Evolutionary conservation across 108 stramenopile genomes (phyloP).

Genomic region (Thalassiosira profunda): DNA sequence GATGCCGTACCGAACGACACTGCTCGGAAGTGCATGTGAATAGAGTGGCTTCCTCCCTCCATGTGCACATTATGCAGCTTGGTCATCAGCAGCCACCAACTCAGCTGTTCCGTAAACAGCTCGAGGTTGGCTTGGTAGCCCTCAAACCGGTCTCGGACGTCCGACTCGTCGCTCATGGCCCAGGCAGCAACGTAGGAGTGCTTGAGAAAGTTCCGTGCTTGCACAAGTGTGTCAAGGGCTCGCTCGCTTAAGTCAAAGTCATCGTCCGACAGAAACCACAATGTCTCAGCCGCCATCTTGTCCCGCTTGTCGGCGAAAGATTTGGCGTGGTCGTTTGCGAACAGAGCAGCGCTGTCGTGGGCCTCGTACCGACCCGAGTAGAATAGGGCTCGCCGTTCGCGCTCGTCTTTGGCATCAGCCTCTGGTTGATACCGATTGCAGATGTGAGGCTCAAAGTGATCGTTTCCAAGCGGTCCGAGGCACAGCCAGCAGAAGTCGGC

Average conservation of each 20-base stretch:
- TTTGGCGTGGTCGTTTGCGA: conserved; percentile 51
- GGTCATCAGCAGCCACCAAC: too few species aligned
- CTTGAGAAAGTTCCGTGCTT: conserved; percentile 69
- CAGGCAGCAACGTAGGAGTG: conserved; percentile 47
- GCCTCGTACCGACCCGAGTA: conserved; percentile 74
- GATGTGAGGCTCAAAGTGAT: conserved; percentile 12
- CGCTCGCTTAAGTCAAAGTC: conserved; percentile 39
- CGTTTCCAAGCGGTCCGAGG: conserved; percentile 14
- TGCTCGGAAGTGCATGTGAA: too few species aligned
- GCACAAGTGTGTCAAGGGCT: conserved; percentile 58
- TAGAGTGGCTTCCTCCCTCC: too few species aligned
- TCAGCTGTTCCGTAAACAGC: too few species aligned
- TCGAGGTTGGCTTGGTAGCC: too few species aligned
- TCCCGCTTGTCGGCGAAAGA: conserved; percentile 22
- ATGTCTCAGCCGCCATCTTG: not conserved
- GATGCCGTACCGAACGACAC: too few species aligned
- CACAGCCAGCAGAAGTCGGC: conserved; percentile 61
- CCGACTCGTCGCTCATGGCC: too few species aligned
- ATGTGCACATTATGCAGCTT: too few species aligned
- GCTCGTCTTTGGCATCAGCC: conserved; percentile 21
- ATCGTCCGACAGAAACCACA: not conserved
- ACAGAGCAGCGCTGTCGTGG: conserved; percentile 60
- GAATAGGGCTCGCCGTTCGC: conserved; percentile 74
- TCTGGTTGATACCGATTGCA: conserved; percentile 59
- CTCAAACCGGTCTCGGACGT: too few species aligned